Evolutionary conservation across 306 rosid genomes (phyloP), one percentile per base, ranked within the genome.

Genomic region (Medicago arabica): DNA sequence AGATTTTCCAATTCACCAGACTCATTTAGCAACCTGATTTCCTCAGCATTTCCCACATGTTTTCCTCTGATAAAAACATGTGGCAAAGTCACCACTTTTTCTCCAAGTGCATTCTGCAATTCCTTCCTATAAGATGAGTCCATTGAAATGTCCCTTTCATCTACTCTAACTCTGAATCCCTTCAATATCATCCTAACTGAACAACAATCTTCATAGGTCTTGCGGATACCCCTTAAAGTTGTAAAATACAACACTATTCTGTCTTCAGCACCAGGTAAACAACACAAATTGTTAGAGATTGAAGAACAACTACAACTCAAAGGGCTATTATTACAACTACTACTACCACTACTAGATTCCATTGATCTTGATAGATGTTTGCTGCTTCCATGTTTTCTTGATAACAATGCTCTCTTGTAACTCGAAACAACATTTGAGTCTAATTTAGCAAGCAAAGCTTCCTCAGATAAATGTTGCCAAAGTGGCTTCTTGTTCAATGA

Each of bases 391-490:
- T 84, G 71, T 25, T 85, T 84, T 53, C 92, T 79, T 2, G 92
- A 90, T 23, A 92, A 90, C 63, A 90, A 74, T 31, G 97, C 96
- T 71, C 92, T 58, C 31, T 88, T 43, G 75, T 92, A 92, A 57
- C 93, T 88, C 63, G 71, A 84, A 18, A 70, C 91, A 59, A 90
- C 97, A 50, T 86, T 87, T 38, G 92, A 89, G 59, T 87, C 96
- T 71, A 92, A 75, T 75, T 92, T 92, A 15, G 97, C 77, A 9
- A 92, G 87, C 59, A 92, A 68, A 34, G 89, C 85, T 75, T 92
- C 97, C 78, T 92, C 96, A 0, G 97, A 88, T 28, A 92, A 80
- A 79, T 90, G 87, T 67, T 92, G 86, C 97, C 97, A 92, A 4
- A 92, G 88, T 34, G 96, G 94, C 84, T 90, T 92, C 65, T 81